phyloP scores from a whole-genome alignment of 1,284 basidiomycete species.

The Coniferiporia weirii region DNA sequence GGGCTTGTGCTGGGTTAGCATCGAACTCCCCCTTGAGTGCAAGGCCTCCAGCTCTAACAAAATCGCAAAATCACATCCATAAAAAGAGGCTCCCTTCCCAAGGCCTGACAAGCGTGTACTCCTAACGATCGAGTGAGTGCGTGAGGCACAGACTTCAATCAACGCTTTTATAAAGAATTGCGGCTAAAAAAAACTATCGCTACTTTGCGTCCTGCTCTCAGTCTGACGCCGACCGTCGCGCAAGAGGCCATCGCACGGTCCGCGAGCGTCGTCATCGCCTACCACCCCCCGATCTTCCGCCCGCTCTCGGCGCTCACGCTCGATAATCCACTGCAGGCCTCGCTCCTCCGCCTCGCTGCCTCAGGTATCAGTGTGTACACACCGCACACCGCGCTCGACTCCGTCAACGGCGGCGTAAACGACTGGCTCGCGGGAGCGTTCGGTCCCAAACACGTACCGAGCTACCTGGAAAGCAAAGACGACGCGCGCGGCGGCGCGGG shows the following conservation, averaged over 20 bases:
- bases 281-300: conserved; percentile 89
- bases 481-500: conserved; percentile 52
- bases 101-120: conserved; percentile 62
- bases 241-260: conserved; percentile 66
- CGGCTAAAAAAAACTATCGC: conserved; percentile 10
- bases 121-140: conserved; percentile 84
- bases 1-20: conserved; percentile 72
- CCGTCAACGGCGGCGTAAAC: conserved; percentile 79
- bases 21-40: conserved; percentile 5
- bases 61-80: neutral
- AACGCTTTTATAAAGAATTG: neutral
- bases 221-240: conserved; percentile 74
- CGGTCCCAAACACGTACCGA: conserved; percentile 1
- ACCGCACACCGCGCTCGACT: conserved; percentile 86
- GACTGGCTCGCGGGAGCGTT: conserved; percentile 64
- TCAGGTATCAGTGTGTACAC: conserved; percentile 82
- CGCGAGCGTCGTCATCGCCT: conserved; percentile 71
- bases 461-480: conserved; percentile 22
- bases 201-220: conserved; percentile 27
- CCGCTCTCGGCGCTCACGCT: conserved; percentile 77
- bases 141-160: conserved; percentile 23
- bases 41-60: neutral
- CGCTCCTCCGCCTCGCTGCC: conserved; percentile 74
- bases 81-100: conserved; percentile 66
- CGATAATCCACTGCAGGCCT: conserved; percentile 72